Evolutionary conservation across 129 eudicot species (phyloP).

Genomic region (sunflower (Helianthus annuus)): DNA sequence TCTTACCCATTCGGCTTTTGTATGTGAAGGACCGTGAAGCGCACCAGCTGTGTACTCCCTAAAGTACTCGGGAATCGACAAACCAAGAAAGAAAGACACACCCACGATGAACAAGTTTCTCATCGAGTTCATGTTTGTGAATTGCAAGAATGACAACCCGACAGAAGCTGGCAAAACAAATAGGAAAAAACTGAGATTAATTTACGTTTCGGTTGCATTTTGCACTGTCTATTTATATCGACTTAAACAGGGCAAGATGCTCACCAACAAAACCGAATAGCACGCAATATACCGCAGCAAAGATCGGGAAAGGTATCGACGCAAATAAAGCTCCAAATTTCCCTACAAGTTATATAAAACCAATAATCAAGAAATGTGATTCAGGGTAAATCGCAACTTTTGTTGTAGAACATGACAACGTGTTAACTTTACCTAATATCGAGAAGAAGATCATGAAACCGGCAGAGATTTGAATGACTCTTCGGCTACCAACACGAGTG

Average conservation of each 20-base stretch:
- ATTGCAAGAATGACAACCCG: constrained; percentile 90
- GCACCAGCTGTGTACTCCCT: constrained; percentile 85
- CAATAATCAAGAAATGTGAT: constrained; percentile 3
- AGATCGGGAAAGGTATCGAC: constrained; percentile 92
- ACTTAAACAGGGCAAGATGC: constrained; percentile 15
- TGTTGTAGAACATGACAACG: background rate
- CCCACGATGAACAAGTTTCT: constrained; percentile 90
- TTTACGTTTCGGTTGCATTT: constrained; percentile 57
- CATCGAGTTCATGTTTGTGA: constrained; percentile 99
- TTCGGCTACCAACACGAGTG: constrained; percentile 98
- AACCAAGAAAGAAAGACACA: constrained; percentile 85
- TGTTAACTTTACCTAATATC: constrained; percentile 60
- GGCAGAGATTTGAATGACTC: constrained; percentile 94
- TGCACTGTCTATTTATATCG: constrained; percentile 54
- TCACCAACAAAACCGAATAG: constrained; percentile 93
- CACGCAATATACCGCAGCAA: constrained; percentile 91
- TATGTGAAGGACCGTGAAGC: constrained; percentile 96
- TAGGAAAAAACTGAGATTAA: constrained; percentile 24
- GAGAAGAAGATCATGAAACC: constrained; percentile 99
- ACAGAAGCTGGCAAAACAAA: constrained; percentile 73
- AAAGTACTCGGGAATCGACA: constrained; percentile 95
- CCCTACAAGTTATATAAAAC: constrained; percentile 37
- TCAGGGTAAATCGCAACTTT: background rate
- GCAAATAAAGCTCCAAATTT: constrained; percentile 98
- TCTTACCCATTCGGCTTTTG: constrained; percentile 95